Percentiles rank a stretch among this genome's conserved stretches.
Evolutionary conservation across 2,329 filamentous ascomycete species (phyloP).

Genomic region (Parafenestella ontariensis): DNA sequence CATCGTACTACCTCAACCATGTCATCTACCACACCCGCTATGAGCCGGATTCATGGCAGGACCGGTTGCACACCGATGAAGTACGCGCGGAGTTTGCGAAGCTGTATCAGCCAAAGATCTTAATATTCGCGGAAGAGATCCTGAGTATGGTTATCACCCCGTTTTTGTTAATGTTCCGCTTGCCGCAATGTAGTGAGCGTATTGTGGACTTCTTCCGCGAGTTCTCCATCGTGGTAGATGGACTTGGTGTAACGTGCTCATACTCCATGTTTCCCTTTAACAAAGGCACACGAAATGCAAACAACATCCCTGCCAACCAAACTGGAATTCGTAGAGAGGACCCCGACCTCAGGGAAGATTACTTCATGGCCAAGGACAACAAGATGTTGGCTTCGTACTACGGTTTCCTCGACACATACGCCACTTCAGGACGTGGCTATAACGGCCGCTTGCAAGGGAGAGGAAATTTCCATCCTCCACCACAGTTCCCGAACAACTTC

Average conservation of each 20-base stretch:
- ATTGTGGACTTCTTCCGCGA: conserved; percentile 98
- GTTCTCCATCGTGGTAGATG: conserved; percentile 96
- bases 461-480: conserved; percentile 74
- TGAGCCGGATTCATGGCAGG: conserved; percentile 86
- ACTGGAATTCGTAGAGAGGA: conserved; percentile 57
- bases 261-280: conserved; percentile 98
- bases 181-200: conserved; percentile 88
- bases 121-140: conserved; percentile 92
- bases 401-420: conserved; percentile 91
- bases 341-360: conserved; percentile 76
- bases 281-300: conserved; percentile 66
- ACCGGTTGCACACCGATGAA: conserved; percentile 89
- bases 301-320: conserved; percentile 55
- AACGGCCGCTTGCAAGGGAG: conserved; percentile 55
- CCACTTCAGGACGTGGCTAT: conserved; percentile 39
- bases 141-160: conserved; percentile 92
- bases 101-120: conserved; percentile 88
- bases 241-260: conserved; percentile 93
- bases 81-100: conserved; percentile 89
- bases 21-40: conserved; percentile 95
- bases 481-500: conserved; percentile 74
- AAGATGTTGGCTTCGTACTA: conserved; percentile 99
- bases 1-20: conserved; percentile 84
- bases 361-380: conserved; percentile 92
- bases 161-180: conserved; percentile 82